Percentiles rank a stretch among this genome's conserved stretches.
phyloP scores from a whole-genome alignment of 1,284 basidiomycete genomes.

The Apiotrichum akiyoshidainum region DNA sequence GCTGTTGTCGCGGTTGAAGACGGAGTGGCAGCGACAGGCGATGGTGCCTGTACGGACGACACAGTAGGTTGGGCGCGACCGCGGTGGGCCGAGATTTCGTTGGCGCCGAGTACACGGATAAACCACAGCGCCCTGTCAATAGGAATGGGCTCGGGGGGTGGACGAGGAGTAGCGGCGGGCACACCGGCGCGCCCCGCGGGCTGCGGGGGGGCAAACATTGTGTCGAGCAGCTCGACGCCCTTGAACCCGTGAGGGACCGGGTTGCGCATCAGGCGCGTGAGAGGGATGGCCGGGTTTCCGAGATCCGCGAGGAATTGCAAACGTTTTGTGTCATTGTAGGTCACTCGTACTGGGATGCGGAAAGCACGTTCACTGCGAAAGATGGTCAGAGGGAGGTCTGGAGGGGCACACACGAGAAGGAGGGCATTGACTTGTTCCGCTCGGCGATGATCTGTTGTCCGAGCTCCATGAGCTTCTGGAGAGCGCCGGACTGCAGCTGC shows the following conservation, averaged over 20 bases:
- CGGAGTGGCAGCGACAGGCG: conserved; percentile 38
- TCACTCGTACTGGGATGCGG: conserved; percentile 80
- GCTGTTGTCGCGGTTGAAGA: conserved; percentile 46
- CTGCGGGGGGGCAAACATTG: conserved; percentile 60
- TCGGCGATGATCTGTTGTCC: conserved; percentile 74
- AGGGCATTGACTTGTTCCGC: conserved; percentile 47
- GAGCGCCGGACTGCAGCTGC: conserved; percentile 54
- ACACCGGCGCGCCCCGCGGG: conserved; percentile 8
- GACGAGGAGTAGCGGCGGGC: conserved; percentile 7
- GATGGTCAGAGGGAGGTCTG: background rate
- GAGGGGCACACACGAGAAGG: conserved; percentile 17
- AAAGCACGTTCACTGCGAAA: conserved; percentile 65
- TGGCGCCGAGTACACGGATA: conserved; percentile 87
- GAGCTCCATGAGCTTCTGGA: conserved; percentile 69
- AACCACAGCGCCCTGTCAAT: conserved; percentile 92
- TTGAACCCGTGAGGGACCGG: conserved; percentile 91
- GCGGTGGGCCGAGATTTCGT: conserved; percentile 77
- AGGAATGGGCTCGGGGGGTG: conserved; percentile 65
- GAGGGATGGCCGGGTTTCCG: conserved; percentile 80
- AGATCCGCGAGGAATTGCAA: conserved; percentile 87
- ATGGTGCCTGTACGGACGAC: conserved; percentile 28
- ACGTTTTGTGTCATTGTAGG: conserved; percentile 82
- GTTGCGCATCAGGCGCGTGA: conserved; percentile 75
- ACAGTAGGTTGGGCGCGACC: conserved; percentile 34
- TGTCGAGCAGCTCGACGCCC: conserved; percentile 84